These are phyloP conservation scores for Colletotrichum higginsianum DNA, from an alignment of 2,329 filamentous ascomycete species.

Conservation along the genomic window DNA sequence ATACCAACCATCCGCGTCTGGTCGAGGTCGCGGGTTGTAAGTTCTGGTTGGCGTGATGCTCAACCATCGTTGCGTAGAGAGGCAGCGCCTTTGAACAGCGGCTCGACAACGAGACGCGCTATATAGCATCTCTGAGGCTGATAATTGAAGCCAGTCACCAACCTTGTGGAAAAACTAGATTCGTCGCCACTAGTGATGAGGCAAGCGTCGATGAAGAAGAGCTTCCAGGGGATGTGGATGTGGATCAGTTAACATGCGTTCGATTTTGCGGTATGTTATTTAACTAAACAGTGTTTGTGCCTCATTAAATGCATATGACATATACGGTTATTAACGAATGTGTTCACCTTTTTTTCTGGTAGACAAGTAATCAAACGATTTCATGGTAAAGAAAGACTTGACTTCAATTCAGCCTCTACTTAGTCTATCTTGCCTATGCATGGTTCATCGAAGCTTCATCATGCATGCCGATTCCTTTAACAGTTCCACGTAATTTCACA, in stretches of 20 bases:
- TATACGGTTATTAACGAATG: not conserved
- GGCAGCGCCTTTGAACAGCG: slow-evolving; percentile 12
- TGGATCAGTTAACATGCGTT: not conserved
- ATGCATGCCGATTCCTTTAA: slow-evolving; percentile 32
- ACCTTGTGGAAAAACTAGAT: not conserved
- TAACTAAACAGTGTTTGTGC: not conserved
- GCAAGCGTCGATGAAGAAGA: not conserved
- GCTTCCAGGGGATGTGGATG: not conserved
- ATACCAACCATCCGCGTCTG: slow-evolving; percentile 2
- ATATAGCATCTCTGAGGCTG: not conserved
- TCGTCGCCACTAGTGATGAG: not conserved
- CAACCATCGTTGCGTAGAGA: slow-evolving; percentile 2
- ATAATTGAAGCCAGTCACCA: not conserved
- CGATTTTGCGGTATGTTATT: slow-evolving; percentile 16
- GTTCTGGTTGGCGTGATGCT: slow-evolving; percentile 6
- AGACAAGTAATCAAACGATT: not conserved
- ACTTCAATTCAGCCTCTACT: slow-evolving; percentile 32
- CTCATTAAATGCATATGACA: slow-evolving; percentile 7
- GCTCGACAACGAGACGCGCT: slow-evolving; percentile 1
- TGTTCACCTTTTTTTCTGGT: too few species aligned
- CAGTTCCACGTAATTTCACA: slow-evolving; percentile 9
- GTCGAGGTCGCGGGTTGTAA: slow-evolving; percentile 18
- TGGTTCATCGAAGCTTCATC: slow-evolving; percentile 31
- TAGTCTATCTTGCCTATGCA: slow-evolving; percentile 34
- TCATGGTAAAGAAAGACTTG: not conserved